These are phyloP conservation scores for Termitomyces heimii DNA, from an alignment of 768 basidiomycete species.

Conservation along the genomic window DNA sequence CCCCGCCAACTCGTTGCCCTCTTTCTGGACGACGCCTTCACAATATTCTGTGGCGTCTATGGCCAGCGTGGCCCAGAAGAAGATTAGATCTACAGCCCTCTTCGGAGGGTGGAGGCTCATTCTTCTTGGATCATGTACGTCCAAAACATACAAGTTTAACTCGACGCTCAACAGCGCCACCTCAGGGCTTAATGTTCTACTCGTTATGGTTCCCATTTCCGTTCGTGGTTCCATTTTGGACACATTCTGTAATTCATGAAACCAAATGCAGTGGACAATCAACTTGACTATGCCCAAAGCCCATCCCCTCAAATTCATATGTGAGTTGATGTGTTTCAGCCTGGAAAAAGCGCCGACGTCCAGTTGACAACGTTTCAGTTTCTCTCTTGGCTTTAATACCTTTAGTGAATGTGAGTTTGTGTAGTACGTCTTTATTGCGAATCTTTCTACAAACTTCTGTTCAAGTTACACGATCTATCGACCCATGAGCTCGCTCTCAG, in stretches of 20 bases:
- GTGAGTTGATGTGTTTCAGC: slow-evolving; percentile 24
- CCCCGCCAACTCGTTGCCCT: slow-evolving; percentile 6
- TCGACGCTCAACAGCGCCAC: background rate
- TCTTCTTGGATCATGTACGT: slow-evolving; percentile 52
- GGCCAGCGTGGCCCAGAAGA: background rate
- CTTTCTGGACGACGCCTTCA: slow-evolving; percentile 9
- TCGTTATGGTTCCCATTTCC: slow-evolving; percentile 63
- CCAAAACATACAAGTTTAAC: background rate
- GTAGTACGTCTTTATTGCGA: background rate
- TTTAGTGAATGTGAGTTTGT: slow-evolving; percentile 65
- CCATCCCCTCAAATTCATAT: slow-evolving; percentile 53
- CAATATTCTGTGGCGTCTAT: slow-evolving; percentile 9
- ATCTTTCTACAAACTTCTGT: background rate
- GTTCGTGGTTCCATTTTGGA: slow-evolving; percentile 31
- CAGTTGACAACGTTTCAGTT: slow-evolving; percentile 28
- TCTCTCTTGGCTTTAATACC: slow-evolving; percentile 71
- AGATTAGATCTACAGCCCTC: background rate
- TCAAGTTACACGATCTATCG: slow-evolving; percentile 69
- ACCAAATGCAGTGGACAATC: slow-evolving; percentile 44
- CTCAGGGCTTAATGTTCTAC: slow-evolving; percentile 65
- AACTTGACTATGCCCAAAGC: slow-evolving; percentile 40
- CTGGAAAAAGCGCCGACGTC: background rate
- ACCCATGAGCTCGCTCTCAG: slow-evolving; percentile 70
- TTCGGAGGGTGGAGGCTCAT: slow-evolving; percentile 47
- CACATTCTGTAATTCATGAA: background rate